Evolutionary conservation across 805 yeast species (phyloP), one percentile per base, ranked within the genome.

Genomic region (Ogataea minuta): DNA sequence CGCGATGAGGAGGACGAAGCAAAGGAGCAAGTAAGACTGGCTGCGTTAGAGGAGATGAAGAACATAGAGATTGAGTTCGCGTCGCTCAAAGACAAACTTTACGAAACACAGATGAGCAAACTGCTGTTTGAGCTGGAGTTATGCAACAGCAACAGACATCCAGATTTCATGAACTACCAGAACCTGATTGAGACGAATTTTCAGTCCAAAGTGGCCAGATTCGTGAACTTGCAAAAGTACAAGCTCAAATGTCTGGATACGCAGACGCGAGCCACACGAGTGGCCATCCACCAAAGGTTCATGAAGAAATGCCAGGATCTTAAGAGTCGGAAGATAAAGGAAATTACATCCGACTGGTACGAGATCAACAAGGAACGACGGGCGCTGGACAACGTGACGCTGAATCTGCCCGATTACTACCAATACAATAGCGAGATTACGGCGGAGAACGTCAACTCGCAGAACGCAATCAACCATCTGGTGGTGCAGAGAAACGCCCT

Each of bases 111-210:
- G 59, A 66, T 90, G 55, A 69, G 74, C 25, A 76, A 85, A 46
- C 71, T 85, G 48, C 86, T 87, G 50, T 81, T 84, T 31, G 99
- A 93, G 60, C 67, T 91, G 45, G 83, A 83, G 53, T 76, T 91
- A 73, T 90, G 98, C 64, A 66, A 81, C 23, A 83, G 81, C 46
- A 96, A 96, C 9, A 76, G 88, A 14, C 99, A 93, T 62, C 98
- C 98, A 0, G 96, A 90, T 52, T 72, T 91, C 39, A 74, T 85
- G 26, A 72, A 76, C 33, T 83, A 84, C 38, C 78, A 84, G 59
- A 74, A 73, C 51, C 77, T 79, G 60, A 79, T 93, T 36, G 84
- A 83, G 43, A 75, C 77, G 29, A 79, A 83, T 49, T 80, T 88
- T 49, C 87, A 87, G 48, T 80, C 79, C 43, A 83, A 81, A 58